These are phyloP conservation scores for Fusarium robinianum DNA, from an alignment of 2,329 filamentous ascomycete species.

Conservation along the genomic window DNA sequence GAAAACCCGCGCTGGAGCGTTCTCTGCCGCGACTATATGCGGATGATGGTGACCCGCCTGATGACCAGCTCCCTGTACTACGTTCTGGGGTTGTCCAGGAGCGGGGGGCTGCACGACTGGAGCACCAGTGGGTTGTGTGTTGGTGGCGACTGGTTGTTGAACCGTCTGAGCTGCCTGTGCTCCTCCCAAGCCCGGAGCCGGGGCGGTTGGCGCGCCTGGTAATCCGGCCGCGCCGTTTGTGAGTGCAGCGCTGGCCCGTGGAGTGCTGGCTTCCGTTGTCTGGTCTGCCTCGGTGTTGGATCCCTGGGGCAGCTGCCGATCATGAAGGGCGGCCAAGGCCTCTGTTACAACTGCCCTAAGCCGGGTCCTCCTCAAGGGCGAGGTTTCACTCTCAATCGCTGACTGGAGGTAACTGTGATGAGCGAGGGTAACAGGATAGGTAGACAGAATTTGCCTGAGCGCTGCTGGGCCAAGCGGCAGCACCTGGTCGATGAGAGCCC, in stretches of 20 bases:
- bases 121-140: constrained; percentile 23
- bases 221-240: neutral
- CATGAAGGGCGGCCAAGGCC: constrained; percentile 52
- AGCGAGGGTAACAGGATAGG: constrained; percentile 54
- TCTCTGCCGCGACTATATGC: constrained; percentile 52
- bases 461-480: constrained; percentile 55
- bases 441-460: constrained; percentile 51
- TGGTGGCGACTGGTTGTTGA: constrained; percentile 20
- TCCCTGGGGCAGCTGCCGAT: constrained; percentile 44
- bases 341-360: constrained; percentile 55
- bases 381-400: constrained; percentile 57
- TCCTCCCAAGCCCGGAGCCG: constrained; percentile 1
- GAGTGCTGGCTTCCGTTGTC: too few species aligned
- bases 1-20: constrained; percentile 72
- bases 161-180: neutral
- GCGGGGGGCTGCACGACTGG: constrained; percentile 28
- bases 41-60: constrained; percentile 44
- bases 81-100: constrained; percentile 17
- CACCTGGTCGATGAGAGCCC: constrained; percentile 56
- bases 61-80: constrained; percentile 5
- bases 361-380: constrained; percentile 52
- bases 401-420: constrained; percentile 55
- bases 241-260: constrained; percentile 2
- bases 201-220: neutral
- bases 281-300: constrained; percentile 1